Base-by-base conservation (phyloP, 805 yeast species). In the Pichia kluyveri region DNA sequence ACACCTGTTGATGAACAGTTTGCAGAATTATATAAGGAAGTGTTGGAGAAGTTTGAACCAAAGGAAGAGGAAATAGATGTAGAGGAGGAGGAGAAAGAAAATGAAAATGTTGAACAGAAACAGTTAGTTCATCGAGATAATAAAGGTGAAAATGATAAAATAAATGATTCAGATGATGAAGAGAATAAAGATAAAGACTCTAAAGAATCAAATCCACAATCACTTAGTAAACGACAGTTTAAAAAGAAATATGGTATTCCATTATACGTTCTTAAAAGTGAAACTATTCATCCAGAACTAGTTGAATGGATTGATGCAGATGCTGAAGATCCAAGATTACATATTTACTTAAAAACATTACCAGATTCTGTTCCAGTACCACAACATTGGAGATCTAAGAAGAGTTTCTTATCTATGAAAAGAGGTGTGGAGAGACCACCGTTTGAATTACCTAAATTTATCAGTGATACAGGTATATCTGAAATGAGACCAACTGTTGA, bases 291-390 rank as follows among this genome's bases (percentile, higher is more conserved):
- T 28, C 97, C 98, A 0, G 87, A 86, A 23, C 19, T 34, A 11
- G 82, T 91, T 1, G 95, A 89, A 54, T 84, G 95, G 95, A 78
- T 69, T 56, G 98, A 93, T 62, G 83, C 81, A 2, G 93, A 90
- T 67, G 83, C 97, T 0, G 72, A 72, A 1, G 91, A 87, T 56
- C 96, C 99, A 2, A 65, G 69, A 43, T 60, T 89, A 19, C 70
- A 80, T 14, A 79, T 86, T 0, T 68, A 73, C 23, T 62, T 91
- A 44, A 91, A 90, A 60, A 67, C 82, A 0, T 66, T 70, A 36
- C 80, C 79, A 48, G 86, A 87, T 54, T 72, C 69, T 1, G 81
- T 90, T 0, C 86, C 80, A 2, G 87, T 91, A 1, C 98, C 98
- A 0, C 59, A 66, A 0, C 93, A 89, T 63, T 91, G 99, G 99